A percentile compares a stretch with the other conserved stretches of the same genome.
Evolutionary conservation across 805 yeast species (phyloP).

Genomic region (Starmerella etchellsii): DNA sequence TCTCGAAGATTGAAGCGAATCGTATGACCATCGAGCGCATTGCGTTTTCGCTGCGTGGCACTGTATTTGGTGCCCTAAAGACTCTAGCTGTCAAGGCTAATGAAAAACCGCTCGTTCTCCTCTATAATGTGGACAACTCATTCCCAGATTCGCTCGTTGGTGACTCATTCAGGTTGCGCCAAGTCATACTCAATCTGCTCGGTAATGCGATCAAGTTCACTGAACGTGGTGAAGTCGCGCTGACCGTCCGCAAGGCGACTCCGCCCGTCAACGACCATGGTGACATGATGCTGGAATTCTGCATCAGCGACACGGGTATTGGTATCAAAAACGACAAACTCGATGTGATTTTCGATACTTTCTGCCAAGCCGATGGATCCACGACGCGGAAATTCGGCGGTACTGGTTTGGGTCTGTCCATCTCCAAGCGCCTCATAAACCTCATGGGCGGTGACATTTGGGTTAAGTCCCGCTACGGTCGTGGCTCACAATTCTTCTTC

Average conservation of each 20-base stretch:
- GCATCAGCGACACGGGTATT: constrained; percentile 83
- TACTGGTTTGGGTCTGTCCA: constrained; percentile 78
- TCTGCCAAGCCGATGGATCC: constrained; percentile 89
- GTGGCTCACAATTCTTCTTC: constrained; percentile 73
- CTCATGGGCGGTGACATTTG: constrained; percentile 90
- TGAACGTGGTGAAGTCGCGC: constrained; percentile 65
- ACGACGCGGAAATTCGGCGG: constrained; percentile 90
- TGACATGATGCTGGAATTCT: constrained; percentile 57
- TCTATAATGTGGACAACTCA: constrained; percentile 71
- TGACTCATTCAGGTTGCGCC: constrained; percentile 77
- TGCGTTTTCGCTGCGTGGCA: constrained; percentile 73
- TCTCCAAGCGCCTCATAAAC: constrained; percentile 75
- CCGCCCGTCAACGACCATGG: constrained; percentile 29
- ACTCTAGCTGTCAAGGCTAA: constrained; percentile 83
- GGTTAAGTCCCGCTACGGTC: constrained; percentile 71
- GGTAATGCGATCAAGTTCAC: constrained; percentile 89
- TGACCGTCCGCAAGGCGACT: constrained; percentile 52
- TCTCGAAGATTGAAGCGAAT: constrained; percentile 85
- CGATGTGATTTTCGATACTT: constrained; percentile 75
- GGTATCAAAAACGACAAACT: constrained; percentile 78
- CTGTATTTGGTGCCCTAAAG: constrained; percentile 80
- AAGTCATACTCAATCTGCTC: constrained; percentile 71
- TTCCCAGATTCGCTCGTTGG: constrained; percentile 82
- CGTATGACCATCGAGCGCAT: constrained; percentile 87
- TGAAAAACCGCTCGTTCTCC: constrained; percentile 67